A percentile compares a stretch with the other conserved stretches of the same genome.
phyloP scores from a whole-genome alignment of 495 filamentous ascomycete species.

The Cercophora scortea region DNA sequence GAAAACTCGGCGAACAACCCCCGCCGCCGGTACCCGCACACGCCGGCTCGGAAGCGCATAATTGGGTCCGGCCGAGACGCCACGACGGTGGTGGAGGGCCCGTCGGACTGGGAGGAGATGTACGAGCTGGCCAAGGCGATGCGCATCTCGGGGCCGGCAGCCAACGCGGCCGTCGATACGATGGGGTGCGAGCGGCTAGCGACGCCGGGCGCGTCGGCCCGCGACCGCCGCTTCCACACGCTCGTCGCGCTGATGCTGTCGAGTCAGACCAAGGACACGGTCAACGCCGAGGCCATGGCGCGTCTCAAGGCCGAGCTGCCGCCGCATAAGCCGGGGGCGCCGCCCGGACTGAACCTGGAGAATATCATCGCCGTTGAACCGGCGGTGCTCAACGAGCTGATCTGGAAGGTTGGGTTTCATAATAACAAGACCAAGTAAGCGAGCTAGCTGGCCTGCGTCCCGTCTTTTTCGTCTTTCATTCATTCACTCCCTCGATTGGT shows the following conservation, averaged over 20 bases:
- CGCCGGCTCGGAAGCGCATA: neutral
- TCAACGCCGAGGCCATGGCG: constrained; percentile 78
- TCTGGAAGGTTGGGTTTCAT: constrained; percentile 83
- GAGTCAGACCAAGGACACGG: constrained; percentile 91
- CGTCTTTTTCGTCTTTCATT: neutral
- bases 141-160: constrained; percentile 56
- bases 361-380: constrained; percentile 71
- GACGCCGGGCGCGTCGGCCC: constrained; percentile 37
- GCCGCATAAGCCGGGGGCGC: constrained; percentile 26
- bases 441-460: neutral
- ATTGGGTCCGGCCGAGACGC: constrained; percentile 15
- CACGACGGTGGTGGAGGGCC: constrained; percentile 44
- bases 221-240: constrained; percentile 81
- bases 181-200: constrained; percentile 92
- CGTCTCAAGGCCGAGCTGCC: constrained; percentile 68
- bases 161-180: constrained; percentile 84
- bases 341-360: constrained; percentile 58
- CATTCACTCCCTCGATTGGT: neutral
- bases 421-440: constrained; percentile 78
- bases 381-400: constrained; percentile 65
- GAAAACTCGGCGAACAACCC: no score
- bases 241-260: constrained; percentile 93
- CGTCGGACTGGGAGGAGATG: constrained; percentile 76
- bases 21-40: no score
- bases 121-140: constrained; percentile 73